Evolutionary conservation across 805 yeast species (phyloP).

Genomic region (Grigorovia transvaalensis): DNA sequence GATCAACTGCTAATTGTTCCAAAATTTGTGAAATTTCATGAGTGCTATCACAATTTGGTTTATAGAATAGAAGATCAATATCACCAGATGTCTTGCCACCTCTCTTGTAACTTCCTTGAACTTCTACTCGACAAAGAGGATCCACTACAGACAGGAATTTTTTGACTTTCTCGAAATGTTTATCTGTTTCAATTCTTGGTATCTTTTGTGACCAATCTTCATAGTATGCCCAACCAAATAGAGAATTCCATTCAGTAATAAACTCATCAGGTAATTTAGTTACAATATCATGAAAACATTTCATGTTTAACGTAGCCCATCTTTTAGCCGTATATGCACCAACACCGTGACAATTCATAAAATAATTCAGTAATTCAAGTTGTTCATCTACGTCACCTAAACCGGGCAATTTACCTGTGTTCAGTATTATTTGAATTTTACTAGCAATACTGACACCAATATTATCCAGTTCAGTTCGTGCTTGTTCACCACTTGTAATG

Average conservation of each 20-base stretch:
- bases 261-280: conserved; percentile 13
- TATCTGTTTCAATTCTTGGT: conserved; percentile 18
- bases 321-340: conserved; percentile 21
- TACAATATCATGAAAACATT: conserved; percentile 14
- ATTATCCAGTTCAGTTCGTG: conserved; percentile 14
- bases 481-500: conserved; percentile 21
- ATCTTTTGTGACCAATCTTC: conserved; percentile 24
- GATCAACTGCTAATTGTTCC: conserved; percentile 12
- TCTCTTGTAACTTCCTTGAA: conserved; percentile 25
- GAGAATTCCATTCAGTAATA: conserved; percentile 17
- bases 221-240: conserved; percentile 27
- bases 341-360: conserved; percentile 21
- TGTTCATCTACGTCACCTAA: conserved; percentile 7
- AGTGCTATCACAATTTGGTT: conserved; percentile 17
- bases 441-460: conserved; percentile 24
- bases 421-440: conserved; percentile 21
- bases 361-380: conserved; percentile 17
- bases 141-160: conserved; percentile 13
- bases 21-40: conserved; percentile 12
- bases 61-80: conserved; percentile 24
- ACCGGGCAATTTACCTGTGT: conserved; percentile 18
- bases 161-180: conserved; percentile 13
- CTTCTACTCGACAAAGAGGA: conserved; percentile 13
- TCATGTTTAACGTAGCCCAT: conserved; percentile 14
- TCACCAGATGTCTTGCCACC: conserved; percentile 22